Evolutionary conservation across 1,284 basidiomycete genomes (phyloP).

Genomic region (Fomitopsis palustris): DNA sequence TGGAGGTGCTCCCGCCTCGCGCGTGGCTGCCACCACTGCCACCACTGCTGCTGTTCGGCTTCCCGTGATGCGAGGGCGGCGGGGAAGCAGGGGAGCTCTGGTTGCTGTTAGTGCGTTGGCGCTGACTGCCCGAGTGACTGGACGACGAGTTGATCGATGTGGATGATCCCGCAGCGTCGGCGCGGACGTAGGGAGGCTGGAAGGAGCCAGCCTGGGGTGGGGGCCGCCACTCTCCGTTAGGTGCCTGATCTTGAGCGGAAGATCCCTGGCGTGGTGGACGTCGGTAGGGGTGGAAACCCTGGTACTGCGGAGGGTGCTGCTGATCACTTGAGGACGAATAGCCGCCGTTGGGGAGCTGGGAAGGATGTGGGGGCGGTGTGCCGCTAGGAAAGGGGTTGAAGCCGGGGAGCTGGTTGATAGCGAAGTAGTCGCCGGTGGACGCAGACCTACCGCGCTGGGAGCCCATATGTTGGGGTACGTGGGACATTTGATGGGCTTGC

Average conservation of each 20-base stretch:
- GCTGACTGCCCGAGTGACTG: slow-evolving; percentile 31
- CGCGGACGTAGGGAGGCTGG: slow-evolving; percentile 66
- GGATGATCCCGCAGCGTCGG: slow-evolving; percentile 71
- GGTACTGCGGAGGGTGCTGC: slow-evolving; percentile 37
- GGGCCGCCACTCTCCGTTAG: slow-evolving; percentile 43
- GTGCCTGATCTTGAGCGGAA: slow-evolving; percentile 30
- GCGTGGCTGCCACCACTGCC: slow-evolving; percentile 19
- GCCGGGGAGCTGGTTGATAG: slow-evolving; percentile 44
- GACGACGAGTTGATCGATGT: slow-evolving; percentile 68
- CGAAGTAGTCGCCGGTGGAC: slow-evolving; percentile 49
- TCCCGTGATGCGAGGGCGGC: slow-evolving; percentile 22
- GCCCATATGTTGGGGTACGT: slow-evolving; percentile 31
- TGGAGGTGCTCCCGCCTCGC: slow-evolving; percentile 22
- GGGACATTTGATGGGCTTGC: slow-evolving; percentile 45
- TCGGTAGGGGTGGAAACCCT: slow-evolving; percentile 77
- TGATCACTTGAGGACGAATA: slow-evolving; percentile 26
- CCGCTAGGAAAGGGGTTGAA: slow-evolving; percentile 67
- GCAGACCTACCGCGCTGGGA: slow-evolving; percentile 34
- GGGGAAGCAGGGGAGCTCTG: slow-evolving; percentile 23
- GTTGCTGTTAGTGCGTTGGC: slow-evolving; percentile 60
- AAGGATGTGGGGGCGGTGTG: slow-evolving; percentile 61
- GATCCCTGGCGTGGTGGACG: slow-evolving; percentile 54
- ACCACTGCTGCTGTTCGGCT: slow-evolving; percentile 13
- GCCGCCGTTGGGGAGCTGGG: slow-evolving; percentile 38
- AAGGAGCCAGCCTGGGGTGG: slow-evolving; percentile 36